Evolutionary conservation across 2,329 filamentous ascomycete genomes (phyloP), one percentile per base, ranked within the genome.

Genomic region (Sporothrix sp.): DNA sequence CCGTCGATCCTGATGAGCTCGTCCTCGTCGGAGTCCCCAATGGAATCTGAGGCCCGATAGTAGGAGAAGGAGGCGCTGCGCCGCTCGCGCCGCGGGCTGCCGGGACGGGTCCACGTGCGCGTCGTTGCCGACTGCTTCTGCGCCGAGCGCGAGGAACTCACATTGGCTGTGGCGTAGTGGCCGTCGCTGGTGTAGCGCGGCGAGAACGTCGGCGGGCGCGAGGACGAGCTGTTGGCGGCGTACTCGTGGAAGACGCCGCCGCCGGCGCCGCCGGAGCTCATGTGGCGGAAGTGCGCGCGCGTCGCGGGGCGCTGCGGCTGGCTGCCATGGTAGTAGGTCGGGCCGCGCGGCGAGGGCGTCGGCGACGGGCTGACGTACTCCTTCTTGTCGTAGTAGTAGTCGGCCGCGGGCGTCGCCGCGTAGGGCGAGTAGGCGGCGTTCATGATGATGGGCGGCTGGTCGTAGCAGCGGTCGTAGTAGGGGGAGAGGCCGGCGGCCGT

Each of bases 1-100:
- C 73, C 74, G 63, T 74, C 62, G 62, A 74, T 66, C 66, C 78
- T 73, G 66, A 78, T 67, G 56, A 57, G 65, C 68, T 79, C 76
- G 70, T 80, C 77, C 72, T 79, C 76, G 73, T 81, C 77, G 68
- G 77, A 80, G 67, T 79, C 77, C 71, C 76, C 76, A 73, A 75
- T 71, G 56, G 70, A 70, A 59, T 73, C 73, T 63, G 75, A 73
- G 71, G 75, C 65, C 71, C 74, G 76, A 70, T 75, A 72, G 70
- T 76, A 74, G 68, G 74, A 72, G 67, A 72, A 75, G 58, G 76
- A 57, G 14, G 54, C 79, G 67, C 66, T 69, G 63, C 74, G 75
- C 61, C 75, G 74, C 65, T 78, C 73, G 66, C 69, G 72, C 68
- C 67, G 69, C 61, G 66, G 69, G 61, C 66, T 62, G 59, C 59